Evolutionary conservation across 768 basidiomycete genomes (phyloP).

Genomic region (Asterophora lycoperdoides): DNA sequence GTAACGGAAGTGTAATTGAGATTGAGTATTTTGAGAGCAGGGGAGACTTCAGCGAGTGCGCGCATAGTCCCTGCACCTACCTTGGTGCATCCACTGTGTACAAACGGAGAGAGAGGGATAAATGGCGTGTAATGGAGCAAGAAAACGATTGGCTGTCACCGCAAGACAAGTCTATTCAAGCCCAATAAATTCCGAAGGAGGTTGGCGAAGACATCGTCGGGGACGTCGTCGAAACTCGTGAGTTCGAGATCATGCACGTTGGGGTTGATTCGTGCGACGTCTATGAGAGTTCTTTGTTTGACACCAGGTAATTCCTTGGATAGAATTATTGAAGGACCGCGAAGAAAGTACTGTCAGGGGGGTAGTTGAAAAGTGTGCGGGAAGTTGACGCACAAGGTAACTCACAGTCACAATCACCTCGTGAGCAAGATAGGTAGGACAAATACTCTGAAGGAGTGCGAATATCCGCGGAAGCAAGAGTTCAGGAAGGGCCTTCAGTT

Average conservation of each 20-base stretch:
- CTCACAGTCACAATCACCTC: constrained; percentile 54
- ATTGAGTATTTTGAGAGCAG: constrained; percentile 44
- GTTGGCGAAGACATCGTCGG: constrained; percentile 49
- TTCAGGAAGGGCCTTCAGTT: constrained; percentile 51
- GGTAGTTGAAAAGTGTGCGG: background rate
- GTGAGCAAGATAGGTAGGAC: constrained; percentile 49
- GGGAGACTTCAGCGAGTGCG: constrained; percentile 39
- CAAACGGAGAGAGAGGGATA: constrained; percentile 4
- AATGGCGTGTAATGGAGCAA: constrained; percentile 2
- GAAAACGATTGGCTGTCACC: constrained; percentile 33
- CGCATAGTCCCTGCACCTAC: constrained; percentile 47
- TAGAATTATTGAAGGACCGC: constrained; percentile 47
- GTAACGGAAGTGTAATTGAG: constrained; percentile 57
- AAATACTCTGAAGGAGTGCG: constrained; percentile 41
- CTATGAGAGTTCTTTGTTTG: constrained; percentile 43
- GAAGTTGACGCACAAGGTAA: background rate
- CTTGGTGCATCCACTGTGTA: constrained; percentile 53
- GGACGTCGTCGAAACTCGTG: constrained; percentile 46
- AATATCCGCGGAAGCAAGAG: constrained; percentile 46
- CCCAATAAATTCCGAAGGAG: constrained; percentile 40
- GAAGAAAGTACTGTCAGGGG: constrained; percentile 48
- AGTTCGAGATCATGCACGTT: constrained; percentile 46
- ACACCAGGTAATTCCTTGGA: constrained; percentile 50
- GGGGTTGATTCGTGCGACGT: constrained; percentile 34
- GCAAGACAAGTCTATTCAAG: constrained; percentile 47